Conservation (phyloP, 2,329 filamentous ascomycete species). For the Zymoseptoria ardabiliae region DNA sequence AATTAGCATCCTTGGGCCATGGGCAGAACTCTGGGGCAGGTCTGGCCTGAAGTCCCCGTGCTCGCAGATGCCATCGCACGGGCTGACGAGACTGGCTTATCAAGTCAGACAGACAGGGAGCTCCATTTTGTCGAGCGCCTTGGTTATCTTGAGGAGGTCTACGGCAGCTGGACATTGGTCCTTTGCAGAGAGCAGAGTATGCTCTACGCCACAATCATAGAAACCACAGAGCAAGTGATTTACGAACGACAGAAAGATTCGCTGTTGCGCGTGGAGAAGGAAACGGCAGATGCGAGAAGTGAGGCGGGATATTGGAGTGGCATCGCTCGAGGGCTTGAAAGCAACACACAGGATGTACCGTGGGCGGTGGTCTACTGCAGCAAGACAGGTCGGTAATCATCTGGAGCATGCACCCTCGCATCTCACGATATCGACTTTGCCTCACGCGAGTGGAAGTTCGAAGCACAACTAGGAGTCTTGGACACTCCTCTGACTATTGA, state of each 20-base stretch:
- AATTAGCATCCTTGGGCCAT: conserved; percentile 22
- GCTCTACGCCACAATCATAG: conserved; percentile 12
- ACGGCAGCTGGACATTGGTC: conserved; percentile 12
- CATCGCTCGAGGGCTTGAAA: conserved; percentile 8
- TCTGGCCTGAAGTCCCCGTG: conserved; percentile 5
- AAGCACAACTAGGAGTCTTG: conserved; percentile 4
- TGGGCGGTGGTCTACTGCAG: conserved; percentile 14
- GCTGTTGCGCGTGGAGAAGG: conserved; percentile 10
- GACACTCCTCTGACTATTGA: conserved; percentile 2
- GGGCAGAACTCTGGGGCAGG: conserved; percentile 11
- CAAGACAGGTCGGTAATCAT: background rate
- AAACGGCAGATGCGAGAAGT: conserved; percentile 7
- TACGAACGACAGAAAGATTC: conserved; percentile 14
- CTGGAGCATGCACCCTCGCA: background rate
- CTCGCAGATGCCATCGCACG: conserved; percentile 6
- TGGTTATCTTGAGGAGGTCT: conserved; percentile 14
- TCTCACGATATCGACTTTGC: background rate
- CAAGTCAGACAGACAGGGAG: conserved; percentile 4
- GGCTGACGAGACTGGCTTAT: conserved; percentile 12
- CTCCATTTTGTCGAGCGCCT: conserved; percentile 7
- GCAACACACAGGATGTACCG: conserved; percentile 13
- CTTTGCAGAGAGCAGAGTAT: conserved; percentile 3
- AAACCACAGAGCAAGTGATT: conserved; percentile 14
- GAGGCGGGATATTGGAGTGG: conserved; percentile 13
- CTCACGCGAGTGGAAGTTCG: conserved; percentile 4